A percentile compares a stretch with the other conserved stretches of the same genome.
These are phyloP conservation scores for Fusarium staphyleae DNA, from an alignment of 2,329 filamentous ascomycete genomes.

Conservation along the genomic window DNA sequence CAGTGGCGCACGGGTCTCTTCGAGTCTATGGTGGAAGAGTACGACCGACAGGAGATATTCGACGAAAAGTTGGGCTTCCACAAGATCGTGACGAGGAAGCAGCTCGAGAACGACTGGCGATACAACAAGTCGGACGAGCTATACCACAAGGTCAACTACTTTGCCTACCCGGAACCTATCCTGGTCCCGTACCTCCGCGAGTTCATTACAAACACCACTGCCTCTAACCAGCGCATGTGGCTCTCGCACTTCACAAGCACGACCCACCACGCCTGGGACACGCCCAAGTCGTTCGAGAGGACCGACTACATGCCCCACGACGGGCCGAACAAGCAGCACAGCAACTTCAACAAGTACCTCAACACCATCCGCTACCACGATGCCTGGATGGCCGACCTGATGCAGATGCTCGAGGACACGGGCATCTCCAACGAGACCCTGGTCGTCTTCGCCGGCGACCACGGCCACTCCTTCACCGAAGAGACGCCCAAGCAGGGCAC, in stretches of 20 bases:
- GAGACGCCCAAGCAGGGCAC: slow-evolving; percentile 43
- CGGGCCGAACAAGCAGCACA: slow-evolving; percentile 38
- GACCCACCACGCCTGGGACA: slow-evolving; percentile 46
- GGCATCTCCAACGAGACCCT: slow-evolving; percentile 47
- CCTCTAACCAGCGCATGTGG: slow-evolving; percentile 47
- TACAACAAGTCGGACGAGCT: slow-evolving; percentile 37
- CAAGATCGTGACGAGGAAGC: slow-evolving; percentile 42
- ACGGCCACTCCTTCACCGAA: slow-evolving; percentile 47
- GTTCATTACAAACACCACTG: slow-evolving; percentile 44
- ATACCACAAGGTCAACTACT: slow-evolving; percentile 45
- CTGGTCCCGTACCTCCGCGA: slow-evolving; percentile 45
- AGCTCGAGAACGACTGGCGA: slow-evolving; percentile 37
- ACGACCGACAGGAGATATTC: slow-evolving; percentile 47
- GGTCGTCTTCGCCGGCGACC: slow-evolving; percentile 46
- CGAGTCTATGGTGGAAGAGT: slow-evolving; percentile 46
- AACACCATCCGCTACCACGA: slow-evolving; percentile 46
- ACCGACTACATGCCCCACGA: slow-evolving; percentile 35
- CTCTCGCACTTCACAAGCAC: slow-evolving; percentile 49
- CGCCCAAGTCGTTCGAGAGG: slow-evolving; percentile 32
- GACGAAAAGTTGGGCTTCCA: slow-evolving; percentile 45
- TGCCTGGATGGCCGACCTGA: slow-evolving; percentile 44
- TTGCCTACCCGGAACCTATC: slow-evolving; percentile 44
- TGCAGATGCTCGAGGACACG: slow-evolving; percentile 44
- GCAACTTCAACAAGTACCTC: slow-evolving; percentile 45
- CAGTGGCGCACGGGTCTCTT: slow-evolving; percentile 47